Conservation (phyloP, 352 stramenopile genomes). For the Phytopythium helicoides region DNA sequence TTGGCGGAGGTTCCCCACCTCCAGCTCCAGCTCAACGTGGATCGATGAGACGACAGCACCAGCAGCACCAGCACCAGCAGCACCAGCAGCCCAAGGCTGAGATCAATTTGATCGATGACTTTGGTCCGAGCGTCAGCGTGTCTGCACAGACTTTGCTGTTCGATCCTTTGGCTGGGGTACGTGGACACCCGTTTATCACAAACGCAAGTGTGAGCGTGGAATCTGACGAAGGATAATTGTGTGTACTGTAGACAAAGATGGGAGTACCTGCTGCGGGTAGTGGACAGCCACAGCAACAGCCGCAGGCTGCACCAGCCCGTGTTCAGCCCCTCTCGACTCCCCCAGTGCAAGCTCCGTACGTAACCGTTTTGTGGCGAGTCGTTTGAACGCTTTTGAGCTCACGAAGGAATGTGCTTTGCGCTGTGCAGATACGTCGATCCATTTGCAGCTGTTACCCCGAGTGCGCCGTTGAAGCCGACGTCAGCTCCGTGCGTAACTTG, state of each 20-base stretch:
- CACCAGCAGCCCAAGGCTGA: constrained; percentile 40
- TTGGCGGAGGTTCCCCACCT: constrained; percentile 8
- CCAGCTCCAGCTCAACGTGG: constrained; percentile 10
- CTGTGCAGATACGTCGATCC: constrained; percentile 48
- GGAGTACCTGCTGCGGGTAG: constrained; percentile 11
- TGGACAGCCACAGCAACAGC: constrained; percentile 17
- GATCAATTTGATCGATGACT: constrained; percentile 81
- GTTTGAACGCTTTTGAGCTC: neutral
- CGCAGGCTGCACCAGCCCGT: neutral
- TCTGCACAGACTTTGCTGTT: constrained; percentile 72
- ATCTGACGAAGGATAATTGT: neutral
- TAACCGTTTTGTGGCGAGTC: constrained; percentile 9
- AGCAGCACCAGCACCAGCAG: constrained; percentile 14
- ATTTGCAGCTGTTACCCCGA: constrained; percentile 46
- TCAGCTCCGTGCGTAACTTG: constrained; percentile 18
- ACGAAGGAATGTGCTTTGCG: neutral
- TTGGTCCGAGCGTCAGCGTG: constrained; percentile 53
- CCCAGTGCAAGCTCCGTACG: constrained; percentile 12
- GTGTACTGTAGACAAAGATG: constrained; percentile 23
- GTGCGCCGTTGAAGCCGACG: constrained; percentile 39
- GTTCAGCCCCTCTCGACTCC: neutral
- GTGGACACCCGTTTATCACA: neutral
- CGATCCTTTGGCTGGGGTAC: constrained; percentile 62
- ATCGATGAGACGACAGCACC: constrained; percentile 8
- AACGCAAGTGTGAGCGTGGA: too few relatives aligned